Conservation (phyloP, 2,329 filamentous ascomycete genomes). For the Neurospora sp. region DNA sequence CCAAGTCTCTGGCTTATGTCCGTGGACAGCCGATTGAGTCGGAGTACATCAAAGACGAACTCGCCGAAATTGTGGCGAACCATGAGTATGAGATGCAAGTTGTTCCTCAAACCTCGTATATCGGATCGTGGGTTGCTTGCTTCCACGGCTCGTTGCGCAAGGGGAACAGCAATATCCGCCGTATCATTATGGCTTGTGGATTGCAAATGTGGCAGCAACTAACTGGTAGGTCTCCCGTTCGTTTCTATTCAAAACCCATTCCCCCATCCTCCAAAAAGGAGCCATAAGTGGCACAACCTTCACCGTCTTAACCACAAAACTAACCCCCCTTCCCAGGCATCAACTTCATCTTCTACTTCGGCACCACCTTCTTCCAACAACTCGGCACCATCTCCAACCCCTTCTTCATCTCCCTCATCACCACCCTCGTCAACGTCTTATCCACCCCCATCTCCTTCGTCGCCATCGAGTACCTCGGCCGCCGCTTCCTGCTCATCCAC, state of each 20-base stretch:
- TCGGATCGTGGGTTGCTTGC: constrained; percentile 50
- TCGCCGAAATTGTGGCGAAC: constrained; percentile 67
- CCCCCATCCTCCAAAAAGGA: neutral
- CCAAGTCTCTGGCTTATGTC: constrained; percentile 45
- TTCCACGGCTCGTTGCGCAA: constrained; percentile 45
- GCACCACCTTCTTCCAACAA: constrained; percentile 60
- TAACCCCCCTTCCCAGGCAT: constrained; percentile 26
- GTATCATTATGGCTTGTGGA: constrained; percentile 45
- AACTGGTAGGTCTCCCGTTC: constrained; percentile 18
- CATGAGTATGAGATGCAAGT: constrained; percentile 57
- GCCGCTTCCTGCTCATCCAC: constrained; percentile 57
- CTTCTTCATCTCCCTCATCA: constrained; percentile 65
- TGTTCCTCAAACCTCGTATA: constrained; percentile 47
- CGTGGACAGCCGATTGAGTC: constrained; percentile 58
- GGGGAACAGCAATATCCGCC: constrained; percentile 47
- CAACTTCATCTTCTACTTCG: constrained; percentile 69
- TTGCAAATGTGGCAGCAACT: constrained; percentile 52
- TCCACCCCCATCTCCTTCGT: constrained; percentile 66
- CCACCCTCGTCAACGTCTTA: constrained; percentile 65
- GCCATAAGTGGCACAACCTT: constrained; percentile 28
- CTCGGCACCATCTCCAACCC: constrained; percentile 55
- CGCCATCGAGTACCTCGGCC: constrained; percentile 60
- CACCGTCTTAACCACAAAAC: constrained; percentile 34
- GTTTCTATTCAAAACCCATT: neutral
- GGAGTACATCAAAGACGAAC: constrained; percentile 56